Percentiles rank a stretch among this genome's conserved stretches.
Conservation (phyloP, 352 stramenopile species). For the Thraustochytrium striatum region DNA sequence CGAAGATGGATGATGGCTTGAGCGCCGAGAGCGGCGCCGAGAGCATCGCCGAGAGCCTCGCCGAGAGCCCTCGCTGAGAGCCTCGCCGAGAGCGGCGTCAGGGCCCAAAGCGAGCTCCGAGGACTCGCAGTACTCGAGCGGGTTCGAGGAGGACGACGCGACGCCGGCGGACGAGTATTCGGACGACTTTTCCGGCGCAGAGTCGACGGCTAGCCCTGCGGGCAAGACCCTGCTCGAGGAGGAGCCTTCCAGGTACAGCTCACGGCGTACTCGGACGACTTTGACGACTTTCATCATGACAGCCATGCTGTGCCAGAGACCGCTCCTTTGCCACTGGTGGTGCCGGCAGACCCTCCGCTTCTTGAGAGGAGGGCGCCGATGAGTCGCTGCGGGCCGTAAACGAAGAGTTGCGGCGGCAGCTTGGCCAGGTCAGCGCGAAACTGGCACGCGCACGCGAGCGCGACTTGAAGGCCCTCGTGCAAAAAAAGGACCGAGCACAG, state of each 20-base stretch:
- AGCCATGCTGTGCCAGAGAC: neutral
- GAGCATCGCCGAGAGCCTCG: too few relatives aligned
- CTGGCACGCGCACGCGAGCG: neutral
- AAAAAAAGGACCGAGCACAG: constrained; percentile 1
- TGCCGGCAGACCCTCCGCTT: neutral
- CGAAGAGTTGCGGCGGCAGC: neutral
- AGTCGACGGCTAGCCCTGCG: too few relatives aligned
- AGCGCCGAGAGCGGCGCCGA: too few relatives aligned
- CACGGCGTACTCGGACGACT: constrained; percentile 15
- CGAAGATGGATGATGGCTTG: too few relatives aligned
- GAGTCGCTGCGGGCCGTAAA: neutral
- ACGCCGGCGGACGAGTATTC: neutral
- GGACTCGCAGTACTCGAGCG: too few relatives aligned
- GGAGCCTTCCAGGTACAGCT: neutral
- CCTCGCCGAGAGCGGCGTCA: too few relatives aligned
- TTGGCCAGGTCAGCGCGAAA: neutral
- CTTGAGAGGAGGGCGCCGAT: neutral
- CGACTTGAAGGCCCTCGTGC: neutral
- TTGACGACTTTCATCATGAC: neutral
- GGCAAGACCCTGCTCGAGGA: neutral
- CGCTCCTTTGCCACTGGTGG: neutral
- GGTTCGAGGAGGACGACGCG: too few relatives aligned
- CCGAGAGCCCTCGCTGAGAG: too few relatives aligned
- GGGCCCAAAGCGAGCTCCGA: too few relatives aligned
- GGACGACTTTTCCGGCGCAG: neutral